phyloP scores from a whole-genome alignment of 2,329 filamentous ascomycete genomes.

The Calonectria pseudoreteaudii region DNA sequence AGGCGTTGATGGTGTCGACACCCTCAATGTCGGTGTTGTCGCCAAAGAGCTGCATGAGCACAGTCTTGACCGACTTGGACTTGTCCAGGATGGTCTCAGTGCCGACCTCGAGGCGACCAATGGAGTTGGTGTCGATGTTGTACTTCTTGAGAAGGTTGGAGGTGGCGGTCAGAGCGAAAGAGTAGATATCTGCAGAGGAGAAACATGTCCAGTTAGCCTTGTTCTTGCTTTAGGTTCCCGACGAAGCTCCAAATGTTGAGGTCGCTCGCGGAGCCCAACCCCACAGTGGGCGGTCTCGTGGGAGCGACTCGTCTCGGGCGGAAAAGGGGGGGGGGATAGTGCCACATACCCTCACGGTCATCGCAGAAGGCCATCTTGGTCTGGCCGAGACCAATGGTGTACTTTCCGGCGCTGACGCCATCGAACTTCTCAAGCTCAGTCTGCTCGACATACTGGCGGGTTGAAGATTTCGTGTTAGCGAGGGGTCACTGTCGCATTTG shows the following conservation, averaged over 20 bases:
- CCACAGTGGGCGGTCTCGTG: slow-evolving; percentile 10
- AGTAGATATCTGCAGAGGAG: slow-evolving; percentile 80
- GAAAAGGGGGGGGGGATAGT: slow-evolving; percentile 26
- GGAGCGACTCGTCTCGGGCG: slow-evolving; percentile 18
- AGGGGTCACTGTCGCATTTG: slow-evolving; percentile 23
- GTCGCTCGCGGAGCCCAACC: background rate
- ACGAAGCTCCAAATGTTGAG: background rate
- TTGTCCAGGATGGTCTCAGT: slow-evolving; percentile 90
- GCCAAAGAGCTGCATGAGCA: slow-evolving; percentile 87
- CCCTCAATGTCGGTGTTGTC: slow-evolving; percentile 88
- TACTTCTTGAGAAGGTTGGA: slow-evolving; percentile 86
- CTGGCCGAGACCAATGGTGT: slow-evolving; percentile 91
- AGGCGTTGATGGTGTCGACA: slow-evolving; percentile 85
- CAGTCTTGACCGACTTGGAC: slow-evolving; percentile 91
- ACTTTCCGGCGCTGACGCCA: slow-evolving; percentile 84
- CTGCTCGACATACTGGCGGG: slow-evolving; percentile 83
- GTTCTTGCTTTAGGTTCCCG: background rate
- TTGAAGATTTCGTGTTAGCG: slow-evolving; percentile 40
- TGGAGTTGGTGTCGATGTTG: slow-evolving; percentile 81
- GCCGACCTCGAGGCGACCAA: slow-evolving; percentile 86
- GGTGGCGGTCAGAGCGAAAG: slow-evolving; percentile 81
- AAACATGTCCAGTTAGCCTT: slow-evolving; percentile 27
- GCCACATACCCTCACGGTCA: slow-evolving; percentile 79
- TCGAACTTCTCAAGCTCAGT: slow-evolving; percentile 87
- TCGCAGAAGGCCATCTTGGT: slow-evolving; percentile 95